A percentile compares a stretch with the other conserved stretches of the same genome.
These are phyloP conservation scores for Puccinia horiana DNA, from an alignment of 1,284 basidiomycete species.

Conservation along the genomic window DNA sequence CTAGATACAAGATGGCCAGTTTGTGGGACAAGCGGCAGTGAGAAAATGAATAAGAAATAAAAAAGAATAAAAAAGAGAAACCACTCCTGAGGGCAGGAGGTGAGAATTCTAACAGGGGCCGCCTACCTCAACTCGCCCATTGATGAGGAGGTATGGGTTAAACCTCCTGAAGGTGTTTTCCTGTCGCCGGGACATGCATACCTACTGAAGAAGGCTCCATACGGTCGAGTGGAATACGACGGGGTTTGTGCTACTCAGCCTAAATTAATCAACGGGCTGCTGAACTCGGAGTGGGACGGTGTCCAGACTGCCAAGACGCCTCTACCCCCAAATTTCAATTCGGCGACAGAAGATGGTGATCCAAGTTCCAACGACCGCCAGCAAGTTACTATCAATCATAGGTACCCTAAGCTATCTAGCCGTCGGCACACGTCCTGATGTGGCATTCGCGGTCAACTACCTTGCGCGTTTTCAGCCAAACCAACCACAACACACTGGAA, in stretches of 20 bases:
- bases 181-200: not conserved
- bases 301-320: not conserved
- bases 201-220: constrained; percentile 12
- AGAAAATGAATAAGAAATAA: too few species aligned
- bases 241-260: not conserved
- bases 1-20: too few species aligned
- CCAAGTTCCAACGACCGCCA: not conserved
- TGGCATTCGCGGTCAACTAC: constrained; percentile 4
- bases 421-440: not conserved
- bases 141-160: constrained; percentile 12
- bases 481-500: not conserved
- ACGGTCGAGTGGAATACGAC: not conserved
- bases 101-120: too few species aligned
- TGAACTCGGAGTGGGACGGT: not conserved
- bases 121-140: constrained; percentile 30
- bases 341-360: not conserved
- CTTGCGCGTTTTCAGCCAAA: constrained; percentile 25
- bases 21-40: too few species aligned
- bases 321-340: not conserved
- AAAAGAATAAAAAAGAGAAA: too few species aligned
- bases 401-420: constrained; percentile 6
- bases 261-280: not conserved
- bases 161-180: not conserved
- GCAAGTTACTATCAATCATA: not conserved
- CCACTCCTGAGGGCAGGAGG: too few species aligned